Percentiles rank a stretch among this genome's conserved stretches.
These are phyloP conservation scores for Citrullus amarus DNA, from an alignment of 306 rosid species.

Conservation along the genomic window DNA sequence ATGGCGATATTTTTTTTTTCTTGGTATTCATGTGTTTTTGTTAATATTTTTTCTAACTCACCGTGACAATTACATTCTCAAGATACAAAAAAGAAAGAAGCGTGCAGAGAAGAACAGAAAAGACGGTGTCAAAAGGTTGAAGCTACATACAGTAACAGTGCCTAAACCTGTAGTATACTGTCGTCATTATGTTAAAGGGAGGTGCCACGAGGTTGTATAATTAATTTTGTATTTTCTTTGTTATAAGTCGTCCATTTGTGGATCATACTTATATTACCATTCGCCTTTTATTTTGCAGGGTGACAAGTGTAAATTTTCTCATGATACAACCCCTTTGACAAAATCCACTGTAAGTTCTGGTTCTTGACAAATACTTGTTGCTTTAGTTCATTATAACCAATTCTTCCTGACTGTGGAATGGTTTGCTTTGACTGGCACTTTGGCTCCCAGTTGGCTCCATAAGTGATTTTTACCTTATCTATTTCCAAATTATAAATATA, in stretches of 20 bases:
- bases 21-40: background rate
- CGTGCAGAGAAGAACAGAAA: constrained; percentile 57
- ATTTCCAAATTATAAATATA: background rate
- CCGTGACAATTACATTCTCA: constrained; percentile 13
- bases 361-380: constrained; percentile 2
- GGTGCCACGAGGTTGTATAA: constrained; percentile 59
- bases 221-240: background rate
- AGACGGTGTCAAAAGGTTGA: constrained; percentile 67
- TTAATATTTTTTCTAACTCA: background rate
- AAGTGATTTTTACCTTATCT: background rate
- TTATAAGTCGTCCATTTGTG: background rate
- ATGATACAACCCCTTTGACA: constrained; percentile 55
- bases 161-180: constrained; percentile 40
- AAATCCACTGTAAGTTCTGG: constrained; percentile 51
- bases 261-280: background rate
- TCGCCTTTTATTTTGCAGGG: constrained; percentile 40
- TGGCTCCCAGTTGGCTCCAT: background rate
- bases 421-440: background rate
- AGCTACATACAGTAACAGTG: constrained; percentile 33
- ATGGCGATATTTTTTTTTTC: background rate
- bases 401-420: background rate
- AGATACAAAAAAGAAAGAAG: constrained; percentile 41
- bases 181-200: constrained; percentile 63
- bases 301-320: constrained; percentile 78
- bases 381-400: background rate